Percentiles rank a stretch among this genome's conserved stretches.
These are phyloP conservation scores for Curvularia eragrostidis DNA, from an alignment of 2,329 filamentous ascomycete genomes.

Conservation along the genomic window DNA sequence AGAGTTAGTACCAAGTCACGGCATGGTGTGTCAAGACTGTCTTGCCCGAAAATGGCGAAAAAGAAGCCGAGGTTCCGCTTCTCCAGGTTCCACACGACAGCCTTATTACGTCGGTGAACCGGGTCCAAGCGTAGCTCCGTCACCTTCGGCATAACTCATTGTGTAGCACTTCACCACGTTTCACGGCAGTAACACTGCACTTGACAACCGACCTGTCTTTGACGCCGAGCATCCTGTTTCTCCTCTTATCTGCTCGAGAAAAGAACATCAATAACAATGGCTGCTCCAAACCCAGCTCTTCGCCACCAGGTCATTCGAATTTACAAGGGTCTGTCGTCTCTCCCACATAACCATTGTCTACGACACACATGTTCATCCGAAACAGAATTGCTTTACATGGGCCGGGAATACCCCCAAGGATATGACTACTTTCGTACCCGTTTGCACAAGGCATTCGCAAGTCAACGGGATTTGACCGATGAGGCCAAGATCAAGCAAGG, in stretches of 20 bases:
- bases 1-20: neutral
- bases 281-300: conserved; percentile 62
- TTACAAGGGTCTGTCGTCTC: conserved; percentile 74
- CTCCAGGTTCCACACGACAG: neutral
- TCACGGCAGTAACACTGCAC: neutral
- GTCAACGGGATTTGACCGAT: conserved; percentile 72
- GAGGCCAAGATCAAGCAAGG: conserved; percentile 77
- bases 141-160: neutral
- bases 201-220: neutral
- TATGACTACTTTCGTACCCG: conserved; percentile 81
- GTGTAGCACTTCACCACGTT: neutral
- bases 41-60: neutral
- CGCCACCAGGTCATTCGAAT: conserved; percentile 80
- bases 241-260: neutral
- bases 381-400: conserved; percentile 81
- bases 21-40: neutral
- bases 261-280: conserved; percentile 23
- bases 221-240: neutral
- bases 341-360: neutral
- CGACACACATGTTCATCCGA: neutral
- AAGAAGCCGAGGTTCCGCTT: conserved; percentile 10
- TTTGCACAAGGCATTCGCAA: conserved; percentile 83
- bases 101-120: neutral
- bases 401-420: conserved; percentile 85
- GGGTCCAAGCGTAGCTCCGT: neutral